These are phyloP conservation scores for Lathyrus oleraceus DNA, from an alignment of 306 rosid species.

Conservation along the genomic window DNA sequence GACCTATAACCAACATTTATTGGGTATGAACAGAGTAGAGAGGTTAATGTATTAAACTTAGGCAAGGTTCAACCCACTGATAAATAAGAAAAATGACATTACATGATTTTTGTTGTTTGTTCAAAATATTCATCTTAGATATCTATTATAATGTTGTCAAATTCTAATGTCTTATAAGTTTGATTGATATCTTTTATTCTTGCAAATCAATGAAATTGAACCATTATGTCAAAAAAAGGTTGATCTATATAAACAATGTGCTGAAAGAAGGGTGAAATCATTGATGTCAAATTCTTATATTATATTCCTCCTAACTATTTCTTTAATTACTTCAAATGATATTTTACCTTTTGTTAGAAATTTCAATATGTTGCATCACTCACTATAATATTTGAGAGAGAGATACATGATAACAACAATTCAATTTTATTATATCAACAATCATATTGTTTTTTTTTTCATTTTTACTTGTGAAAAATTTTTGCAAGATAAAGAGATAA, in stretches of 20 bases:
- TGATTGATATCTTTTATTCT: constrained; percentile 53
- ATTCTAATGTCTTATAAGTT: constrained; percentile 16
- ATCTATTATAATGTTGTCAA: background rate
- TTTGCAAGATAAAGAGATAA: constrained; percentile 68
- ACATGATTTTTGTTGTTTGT: constrained; percentile 4
- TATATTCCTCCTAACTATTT: background rate
- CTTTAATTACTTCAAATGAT: constrained; percentile 6
- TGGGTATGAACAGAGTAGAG: constrained; percentile 8
- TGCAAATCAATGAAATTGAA: constrained; percentile 91
- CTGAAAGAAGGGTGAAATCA: constrained; percentile 76
- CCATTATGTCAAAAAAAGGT: constrained; percentile 95
- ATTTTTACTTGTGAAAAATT: constrained; percentile 5
- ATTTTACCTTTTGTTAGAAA: constrained; percentile 15
- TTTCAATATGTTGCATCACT: constrained; percentile 6
- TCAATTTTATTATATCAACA: constrained; percentile 25
- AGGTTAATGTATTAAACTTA: constrained; percentile 15
- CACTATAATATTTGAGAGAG: constrained; percentile 12
- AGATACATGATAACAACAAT: background rate
- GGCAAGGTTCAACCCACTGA: constrained; percentile 19
- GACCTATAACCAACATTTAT: background rate
- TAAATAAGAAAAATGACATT: background rate
- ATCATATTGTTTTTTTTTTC: constrained; percentile 7
- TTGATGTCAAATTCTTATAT: constrained; percentile 11
- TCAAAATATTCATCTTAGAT: constrained; percentile 3
- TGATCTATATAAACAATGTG: constrained; percentile 67